Evolutionary conservation across 768 basidiomycete genomes (phyloP), one percentile per base, ranked within the genome.

Genomic region (Mycena chlorophos): DNA sequence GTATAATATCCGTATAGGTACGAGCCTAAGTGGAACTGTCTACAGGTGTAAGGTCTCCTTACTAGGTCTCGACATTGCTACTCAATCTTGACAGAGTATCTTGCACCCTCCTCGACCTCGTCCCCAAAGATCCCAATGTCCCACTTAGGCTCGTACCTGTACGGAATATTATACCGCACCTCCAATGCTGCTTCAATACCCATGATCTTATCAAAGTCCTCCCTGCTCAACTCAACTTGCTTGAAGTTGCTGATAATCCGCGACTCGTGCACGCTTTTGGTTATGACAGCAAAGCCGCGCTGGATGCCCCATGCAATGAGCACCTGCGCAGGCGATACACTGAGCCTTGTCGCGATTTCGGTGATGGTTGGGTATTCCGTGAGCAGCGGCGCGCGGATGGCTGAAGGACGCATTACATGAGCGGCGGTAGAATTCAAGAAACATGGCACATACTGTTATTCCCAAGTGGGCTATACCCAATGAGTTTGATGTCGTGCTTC

Each of bases 261-360:
- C 3, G 75, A 82, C 65, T 86, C 76, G 54, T 86, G 76, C 25
- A 91, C 88, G 52, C 83, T 85, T 79, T 94, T 94, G 17, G 92
- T 91, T 64, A 94, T 91, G 58, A 94, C 87, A 8, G 85, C 85
- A 69, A 85, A 87, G 13, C 91, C 92, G 38, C 90, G 81, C 62
- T 85, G 68, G 31, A 72, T 80, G 13, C 84, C 87, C 91, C 91
- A 95, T 0, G 90, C 89, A 57, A 96, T 73, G 52, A 94, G 78
- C 30, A 94, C 87, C 69, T 94, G 89, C 0, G 91, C 92, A 2
- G 89, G 74, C 1, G 87, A 86, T 4, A 83, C 87, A 28, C 74
- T 73, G 31, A 87, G 77, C 63, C 75, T 78, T 56, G 82, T 69
- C 20, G 90, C 91, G 45, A 93, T 77, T 52, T 79, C 79, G 45